These are phyloP conservation scores for Talaromyces funiculosus DNA, from an alignment of 2,329 filamentous ascomycete species.

Conservation along the genomic window DNA sequence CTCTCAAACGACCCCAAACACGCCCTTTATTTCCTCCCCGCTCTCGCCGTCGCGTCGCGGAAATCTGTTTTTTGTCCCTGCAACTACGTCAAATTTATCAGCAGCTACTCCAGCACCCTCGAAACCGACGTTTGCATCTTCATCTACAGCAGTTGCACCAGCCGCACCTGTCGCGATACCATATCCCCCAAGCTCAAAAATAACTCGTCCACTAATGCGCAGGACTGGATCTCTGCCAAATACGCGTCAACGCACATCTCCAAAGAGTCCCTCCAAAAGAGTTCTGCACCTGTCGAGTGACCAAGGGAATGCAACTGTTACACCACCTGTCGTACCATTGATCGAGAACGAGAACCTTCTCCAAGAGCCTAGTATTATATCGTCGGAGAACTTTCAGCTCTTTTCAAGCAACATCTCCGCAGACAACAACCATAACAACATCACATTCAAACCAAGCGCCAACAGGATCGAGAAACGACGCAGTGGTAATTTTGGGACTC, in stretches of 20 bases:
- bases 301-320: slow-evolving; percentile 60
- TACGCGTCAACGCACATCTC: slow-evolving; percentile 60
- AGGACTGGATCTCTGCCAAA: slow-evolving; percentile 27
- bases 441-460: slow-evolving; percentile 34
- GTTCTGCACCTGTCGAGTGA: slow-evolving; percentile 66
- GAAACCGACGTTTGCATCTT: neutral
- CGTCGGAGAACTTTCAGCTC: slow-evolving; percentile 5
- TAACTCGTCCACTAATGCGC: slow-evolving; percentile 44
- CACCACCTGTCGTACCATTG: slow-evolving; percentile 36
- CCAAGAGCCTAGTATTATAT: slow-evolving; percentile 1
- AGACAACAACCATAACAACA: slow-evolving; percentile 37
- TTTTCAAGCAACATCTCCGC: slow-evolving; percentile 16
- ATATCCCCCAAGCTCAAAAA: slow-evolving; percentile 60
- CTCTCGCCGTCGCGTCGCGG: slow-evolving; percentile 20
- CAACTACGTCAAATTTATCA: slow-evolving; percentile 30
- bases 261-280: slow-evolving; percentile 75
- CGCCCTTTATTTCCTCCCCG: slow-evolving; percentile 21
- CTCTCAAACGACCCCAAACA: slow-evolving; percentile 42
- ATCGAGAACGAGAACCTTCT: slow-evolving; percentile 44
- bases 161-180: slow-evolving; percentile 51
- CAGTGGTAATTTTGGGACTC: slow-evolving; percentile 43
- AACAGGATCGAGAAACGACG: slow-evolving; percentile 47
- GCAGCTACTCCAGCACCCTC: slow-evolving; percentile 3
- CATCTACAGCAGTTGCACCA: neutral
- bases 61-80: slow-evolving; percentile 48